Evolutionary conservation across 1,284 basidiomycete genomes (phyloP), one percentile per base, ranked within the genome.

Genomic region (Mycena citricolor): DNA sequence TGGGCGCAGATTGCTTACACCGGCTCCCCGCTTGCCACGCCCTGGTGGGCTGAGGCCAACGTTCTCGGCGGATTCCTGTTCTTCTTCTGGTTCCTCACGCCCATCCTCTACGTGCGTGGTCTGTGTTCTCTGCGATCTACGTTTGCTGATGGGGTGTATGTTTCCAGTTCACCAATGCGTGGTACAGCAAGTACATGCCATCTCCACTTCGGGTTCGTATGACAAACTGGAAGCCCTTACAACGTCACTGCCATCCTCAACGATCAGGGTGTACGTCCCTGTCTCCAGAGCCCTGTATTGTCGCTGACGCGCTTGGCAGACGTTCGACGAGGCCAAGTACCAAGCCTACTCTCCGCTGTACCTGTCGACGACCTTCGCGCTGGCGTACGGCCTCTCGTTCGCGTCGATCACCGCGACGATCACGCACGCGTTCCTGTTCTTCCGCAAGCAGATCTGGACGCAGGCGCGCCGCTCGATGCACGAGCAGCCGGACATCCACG

Each of bases 401-500:
- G 83, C 82, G 3, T 70, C 79, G 13, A 70, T 86, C 32, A 83
- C 84, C 0, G 71, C 81, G 2, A 75, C 83, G 0, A 61, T 90
- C 47, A 75, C 81, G 10, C 86, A 90, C 56, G 78, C 85, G 0
- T 57, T 70, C 0, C 62, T 91, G 8, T 80, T 83, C 59, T 83
- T 86, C 65, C 79, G 86, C 22, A 76, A 76, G 47, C 71, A 78
- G 39, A 79, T 90, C 39, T 76, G 74, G 67, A 58, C 60, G 6
- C 71, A 73, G 36, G 67, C 74, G 1, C 59, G 83, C 14, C 65
- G 72, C 22, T 67, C 75, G 25, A 57, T 78, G 39, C 56, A 68
- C n/a, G 82, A 86, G 54, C 77, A 82, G 52, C 81, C 83, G 12
- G 86, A 90, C 60, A 77, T 87, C 31, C 86, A 89, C 59, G 70